These are phyloP conservation scores for Solanum dulcamara DNA, from an alignment of 257 asterid genomes.

Conservation along the genomic window DNA sequence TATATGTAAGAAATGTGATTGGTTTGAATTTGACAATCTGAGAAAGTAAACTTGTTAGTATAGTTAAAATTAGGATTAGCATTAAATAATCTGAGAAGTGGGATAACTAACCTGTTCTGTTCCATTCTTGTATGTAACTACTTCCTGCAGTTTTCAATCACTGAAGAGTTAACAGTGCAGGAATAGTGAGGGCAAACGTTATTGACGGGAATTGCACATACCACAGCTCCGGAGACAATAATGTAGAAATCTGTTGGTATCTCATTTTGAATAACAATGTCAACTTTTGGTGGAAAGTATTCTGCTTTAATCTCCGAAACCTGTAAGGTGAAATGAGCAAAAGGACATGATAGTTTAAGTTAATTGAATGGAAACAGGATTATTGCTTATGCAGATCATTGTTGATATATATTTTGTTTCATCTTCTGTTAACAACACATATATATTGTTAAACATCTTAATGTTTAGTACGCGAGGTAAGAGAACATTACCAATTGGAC, in stretches of 20 bases:
- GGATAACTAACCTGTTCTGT: conserved; percentile 58
- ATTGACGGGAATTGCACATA: conserved; percentile 13
- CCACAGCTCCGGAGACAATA: conserved; percentile 88
- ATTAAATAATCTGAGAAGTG: background rate
- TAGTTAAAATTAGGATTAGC: background rate
- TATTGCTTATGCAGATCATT: no score
- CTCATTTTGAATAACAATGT: conserved; percentile 74
- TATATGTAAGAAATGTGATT: no score
- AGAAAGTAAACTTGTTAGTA: no score
- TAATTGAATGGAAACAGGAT: background rate
- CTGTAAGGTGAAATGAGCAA: conserved; percentile 17
- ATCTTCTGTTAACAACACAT: background rate
- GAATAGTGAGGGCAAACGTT: background rate
- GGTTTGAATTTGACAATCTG: no score
- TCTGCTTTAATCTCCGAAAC: conserved; percentile 94
- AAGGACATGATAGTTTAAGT: background rate
- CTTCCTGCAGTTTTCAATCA: conserved; percentile 57
- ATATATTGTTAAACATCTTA: no score
- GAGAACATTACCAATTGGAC: conserved; percentile 61
- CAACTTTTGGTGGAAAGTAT: conserved; percentile 88
- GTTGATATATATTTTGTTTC: no score
- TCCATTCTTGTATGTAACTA: conserved; percentile 46
- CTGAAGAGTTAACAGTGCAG: conserved; percentile 9
- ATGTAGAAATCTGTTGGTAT: conserved; percentile 90
- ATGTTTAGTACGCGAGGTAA: conserved; percentile 3